Conservation (phyloP, 2,329 filamentous ascomycete species). For the Boeremia lycopersici region DNA sequence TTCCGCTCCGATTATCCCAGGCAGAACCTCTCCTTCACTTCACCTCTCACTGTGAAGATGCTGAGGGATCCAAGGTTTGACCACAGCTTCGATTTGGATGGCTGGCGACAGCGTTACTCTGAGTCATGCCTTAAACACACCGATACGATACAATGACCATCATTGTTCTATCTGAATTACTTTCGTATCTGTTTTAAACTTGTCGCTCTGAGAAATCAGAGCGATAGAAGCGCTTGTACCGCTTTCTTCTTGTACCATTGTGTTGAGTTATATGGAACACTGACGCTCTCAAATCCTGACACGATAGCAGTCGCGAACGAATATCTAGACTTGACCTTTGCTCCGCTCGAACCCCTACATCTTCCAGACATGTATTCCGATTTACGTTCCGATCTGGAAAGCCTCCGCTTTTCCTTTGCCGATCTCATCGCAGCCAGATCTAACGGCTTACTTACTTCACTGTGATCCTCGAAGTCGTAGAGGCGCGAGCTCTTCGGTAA, state of each 20-base stretch:
- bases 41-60: neutral
- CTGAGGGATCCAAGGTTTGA: too few relatives aligned
- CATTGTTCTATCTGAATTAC: too few relatives aligned
- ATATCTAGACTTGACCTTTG: neutral
- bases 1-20: neutral
- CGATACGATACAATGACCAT: too few relatives aligned
- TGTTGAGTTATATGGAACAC: neutral
- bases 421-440: neutral
- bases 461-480: neutral
- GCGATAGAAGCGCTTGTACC: conserved; percentile 21
- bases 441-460: conserved; percentile 9
- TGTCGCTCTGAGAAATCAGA: neutral
- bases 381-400: neutral
- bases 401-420: neutral
- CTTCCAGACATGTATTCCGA: neutral
- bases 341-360: neutral
- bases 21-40: neutral
- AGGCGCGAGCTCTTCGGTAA: conserved; percentile 2
- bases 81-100: too few relatives aligned
- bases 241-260: conserved; percentile 16
- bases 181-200: neutral
- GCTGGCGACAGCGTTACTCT: too few relatives aligned
- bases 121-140: too few relatives aligned
- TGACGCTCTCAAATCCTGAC: conserved; percentile 9
- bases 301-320: conserved; percentile 3